Base-by-base conservation (phyloP, 2,329 filamentous ascomycete genomes). In the Boeremia exigua region DNA sequence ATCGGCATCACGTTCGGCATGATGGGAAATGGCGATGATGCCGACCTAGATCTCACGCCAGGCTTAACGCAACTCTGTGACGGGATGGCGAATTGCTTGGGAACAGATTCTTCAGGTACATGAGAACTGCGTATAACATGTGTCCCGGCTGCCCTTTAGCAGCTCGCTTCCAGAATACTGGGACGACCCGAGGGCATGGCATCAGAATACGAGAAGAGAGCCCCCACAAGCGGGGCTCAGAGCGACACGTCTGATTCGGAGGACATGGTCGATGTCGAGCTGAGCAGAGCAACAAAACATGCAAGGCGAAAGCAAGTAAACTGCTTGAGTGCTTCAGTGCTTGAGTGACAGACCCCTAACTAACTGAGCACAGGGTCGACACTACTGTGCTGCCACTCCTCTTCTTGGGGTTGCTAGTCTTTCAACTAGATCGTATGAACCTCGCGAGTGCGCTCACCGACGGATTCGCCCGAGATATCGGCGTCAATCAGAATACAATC, bases 371-470 rank as follows among this genome's bases (percentile, higher is more conserved):
- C 14, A 84, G 80, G 60, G 72, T 80, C 37, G 81, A 84, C 55
- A 66, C 69, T 7, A 77, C 77, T 0, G 80, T 84, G 2, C 72
- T 84, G 0, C 77, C 79, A 0, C 69, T 84, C 0, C 75, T 85
- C 1, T 77, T 81, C 34, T 70, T 84, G 1, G 81, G 80, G 0
- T 71, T 84, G 1, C 71, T 83, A 1, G 79, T 80, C 37, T 82
- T 84, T 56, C 81, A 83, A 62, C 67, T 84, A 0, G 82, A 84
- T 56, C 78, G 82, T 25, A 83, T 81, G 74, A 83, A 84, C 53
- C 72, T 83, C 7, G 80, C 79, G 14, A 82, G 79, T 57, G 81
- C 81, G 7, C 67, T 83, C 0, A 84, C 81, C 0, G 80, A 75
- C 4, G 79, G 79, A 0, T 81, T 83, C 40, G 78, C 78, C 1